A percentile compares a stretch with the other conserved stretches of the same genome.
These are phyloP conservation scores for Xylaria sp. DNA, from an alignment of 2,329 filamentous ascomycete genomes.

Conservation along the genomic window DNA sequence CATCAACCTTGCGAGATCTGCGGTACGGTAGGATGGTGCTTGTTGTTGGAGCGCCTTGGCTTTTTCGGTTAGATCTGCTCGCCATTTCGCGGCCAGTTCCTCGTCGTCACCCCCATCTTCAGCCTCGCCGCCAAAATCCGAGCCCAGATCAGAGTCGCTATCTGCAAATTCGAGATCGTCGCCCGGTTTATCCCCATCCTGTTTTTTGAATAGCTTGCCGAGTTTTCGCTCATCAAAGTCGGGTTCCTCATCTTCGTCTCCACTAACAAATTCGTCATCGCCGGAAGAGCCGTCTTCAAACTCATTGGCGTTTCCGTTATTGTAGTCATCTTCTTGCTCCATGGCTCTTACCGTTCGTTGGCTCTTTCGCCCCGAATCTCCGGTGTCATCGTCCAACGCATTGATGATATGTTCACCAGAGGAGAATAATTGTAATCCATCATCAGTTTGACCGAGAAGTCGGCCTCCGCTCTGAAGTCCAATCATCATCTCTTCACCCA, in stretches of 20 bases:
- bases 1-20: conserved; percentile 86
- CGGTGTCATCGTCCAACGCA: conserved; percentile 68
- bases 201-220: conserved; percentile 69
- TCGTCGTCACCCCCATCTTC: conserved; percentile 60
- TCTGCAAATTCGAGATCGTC: conserved; percentile 91
- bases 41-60: conserved; percentile 76
- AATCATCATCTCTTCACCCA: conserved; percentile 95
- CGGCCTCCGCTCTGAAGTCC: conserved; percentile 84
- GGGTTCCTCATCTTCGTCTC: conserved; percentile 64
- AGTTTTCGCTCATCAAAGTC: conserved; percentile 70
- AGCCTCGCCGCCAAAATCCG: conserved; percentile 57
- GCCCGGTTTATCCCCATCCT: conserved; percentile 58
- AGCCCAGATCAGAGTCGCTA: conserved; percentile 95
- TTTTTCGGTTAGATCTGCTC: conserved; percentile 82
- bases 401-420: conserved; percentile 76
- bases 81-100: conserved; percentile 83
- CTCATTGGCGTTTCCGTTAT: conserved; percentile 60
- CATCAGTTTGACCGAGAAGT: conserved; percentile 83
- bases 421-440: conserved; percentile 86
- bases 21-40: conserved; percentile 79
- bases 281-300: conserved; percentile 63
- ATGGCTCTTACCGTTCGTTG: conserved; percentile 68
- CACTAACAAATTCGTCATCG: conserved; percentile 64
- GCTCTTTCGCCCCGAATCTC: conserved; percentile 71
- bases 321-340: conserved; percentile 66